Percentiles rank a stretch among this genome's conserved stretches.
These are phyloP conservation scores for Tricholomella constricta DNA, from an alignment of 768 basidiomycete species.

Conservation along the genomic window DNA sequence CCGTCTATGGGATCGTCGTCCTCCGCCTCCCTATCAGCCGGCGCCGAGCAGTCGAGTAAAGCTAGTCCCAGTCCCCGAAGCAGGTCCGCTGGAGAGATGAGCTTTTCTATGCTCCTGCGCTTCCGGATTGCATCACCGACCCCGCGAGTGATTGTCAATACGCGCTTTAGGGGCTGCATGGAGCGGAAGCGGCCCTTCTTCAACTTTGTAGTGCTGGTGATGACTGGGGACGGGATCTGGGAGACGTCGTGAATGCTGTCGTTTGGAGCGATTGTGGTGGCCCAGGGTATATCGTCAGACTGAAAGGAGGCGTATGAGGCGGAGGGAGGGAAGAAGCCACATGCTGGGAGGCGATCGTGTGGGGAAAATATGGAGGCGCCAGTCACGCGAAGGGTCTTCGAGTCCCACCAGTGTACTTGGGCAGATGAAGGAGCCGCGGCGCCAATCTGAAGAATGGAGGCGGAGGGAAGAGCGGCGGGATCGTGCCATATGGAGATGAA, in stretches of 20 bases:
- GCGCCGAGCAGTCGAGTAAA: neutral
- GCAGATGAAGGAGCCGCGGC: neutral
- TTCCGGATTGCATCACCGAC: neutral
- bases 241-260: neutral
- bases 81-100: neutral
- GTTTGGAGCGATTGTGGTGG: neutral
- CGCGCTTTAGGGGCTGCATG: neutral
- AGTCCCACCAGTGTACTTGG: constrained; percentile 5
- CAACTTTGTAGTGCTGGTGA: neutral
- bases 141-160: neutral
- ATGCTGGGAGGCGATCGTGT: neutral
- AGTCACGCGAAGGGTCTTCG: neutral
- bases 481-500: neutral
- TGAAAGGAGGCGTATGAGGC: neutral
- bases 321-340: neutral
- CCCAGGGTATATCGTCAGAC: neutral
- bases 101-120: neutral
- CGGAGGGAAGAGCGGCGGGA: neutral
- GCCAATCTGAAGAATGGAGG: neutral
- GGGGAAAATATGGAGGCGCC: neutral
- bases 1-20: neutral
- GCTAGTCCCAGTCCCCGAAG: neutral
- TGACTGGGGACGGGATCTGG: neutral
- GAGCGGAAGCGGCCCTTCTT: neutral
- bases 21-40: neutral